These are phyloP conservation scores for Coemansia sp. DNA, from an alignment of 192 early-diverging fungal genomes.

Conservation along the genomic window DNA sequence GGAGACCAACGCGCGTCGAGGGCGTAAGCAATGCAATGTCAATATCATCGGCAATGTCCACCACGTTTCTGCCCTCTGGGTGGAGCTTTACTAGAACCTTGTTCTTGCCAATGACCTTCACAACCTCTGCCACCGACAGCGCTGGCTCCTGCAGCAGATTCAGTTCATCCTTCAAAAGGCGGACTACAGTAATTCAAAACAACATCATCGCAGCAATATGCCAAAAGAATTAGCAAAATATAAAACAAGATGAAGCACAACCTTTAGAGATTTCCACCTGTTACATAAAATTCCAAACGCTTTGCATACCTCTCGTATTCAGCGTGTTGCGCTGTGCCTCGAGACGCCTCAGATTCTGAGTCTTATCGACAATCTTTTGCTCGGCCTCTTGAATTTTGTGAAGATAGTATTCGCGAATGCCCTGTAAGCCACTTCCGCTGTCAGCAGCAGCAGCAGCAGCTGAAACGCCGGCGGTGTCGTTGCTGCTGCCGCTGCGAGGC, in stretches of 20 bases:
- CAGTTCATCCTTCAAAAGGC: constrained; percentile 92
- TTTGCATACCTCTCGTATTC: constrained; percentile 80
- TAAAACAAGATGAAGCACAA: background rate
- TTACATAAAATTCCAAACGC: background rate
- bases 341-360: constrained; percentile 94
- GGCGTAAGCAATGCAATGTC: constrained; percentile 90
- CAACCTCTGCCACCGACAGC: constrained; percentile 94
- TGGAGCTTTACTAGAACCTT: constrained; percentile 90
- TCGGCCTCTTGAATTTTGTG: constrained; percentile 87
- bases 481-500: constrained; percentile 5
- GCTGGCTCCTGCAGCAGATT: constrained; percentile 96
- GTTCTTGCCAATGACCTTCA: constrained; percentile 98
- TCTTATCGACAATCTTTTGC: constrained; percentile 81
- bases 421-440: constrained; percentile 20
- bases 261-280: background rate
- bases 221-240: background rate
- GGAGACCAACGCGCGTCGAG: constrained; percentile 89
- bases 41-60: constrained; percentile 89
- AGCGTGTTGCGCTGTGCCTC: constrained; percentile 98
- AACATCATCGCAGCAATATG: background rate
- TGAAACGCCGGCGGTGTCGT: no score
- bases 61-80: constrained; percentile 98
- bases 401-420: constrained; percentile 70
- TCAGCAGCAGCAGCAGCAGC: background rate
- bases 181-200: constrained; percentile 62